Evolutionary conservation across 306 rosid species (phyloP), one percentile per base, ranked within the genome.

Genomic region (Rubus idaeus): DNA sequence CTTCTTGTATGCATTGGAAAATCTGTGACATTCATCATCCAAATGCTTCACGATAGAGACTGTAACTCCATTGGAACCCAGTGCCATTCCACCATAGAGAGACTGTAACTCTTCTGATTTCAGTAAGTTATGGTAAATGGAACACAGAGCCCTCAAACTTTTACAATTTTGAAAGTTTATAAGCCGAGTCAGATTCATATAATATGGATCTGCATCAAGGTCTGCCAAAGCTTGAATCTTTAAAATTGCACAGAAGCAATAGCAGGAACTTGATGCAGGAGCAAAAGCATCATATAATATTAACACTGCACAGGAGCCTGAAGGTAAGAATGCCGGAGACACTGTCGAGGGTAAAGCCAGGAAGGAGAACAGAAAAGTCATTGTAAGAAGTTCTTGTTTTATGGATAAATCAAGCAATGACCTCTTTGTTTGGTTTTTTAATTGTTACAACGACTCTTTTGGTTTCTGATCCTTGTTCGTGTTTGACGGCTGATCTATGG

Each of bases 331-430:
- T 73, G 68, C 77, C 57, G 75, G 82, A 50, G 85, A 75, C 67
- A 50, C 62, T 13, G 35, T 40, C 50, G 91, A 88, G 76, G 84
- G 81, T 62, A 81, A 90, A 77, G 66, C 79, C 61, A 85, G 78
- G 80, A 85, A 63, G 74, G 89, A 74, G 52, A 88, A 76, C 45
- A 87, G 87, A 83, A 90, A 86, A 86, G 87, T 82, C 67, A 79
- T 83, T 68, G 86, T 90, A 65, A 91, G 95, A 83, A 92, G 98
- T 82, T 70, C 88, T 45, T 84, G 88, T 80, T 92, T 92, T 72
- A 89, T 79, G 86, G 87, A 77, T 47, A 92, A 90, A 81, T 74
- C 80, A 17, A 81, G 67, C 68, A 83, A 81, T 75, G 80, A 75
- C 35, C 35, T 30, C 35, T 30, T 30, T 30, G 35, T 30, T 30